phyloP scores from a whole-genome alignment of 371 early-diverging fungal species.

The Syncephalastrum contaminatum region DNA sequence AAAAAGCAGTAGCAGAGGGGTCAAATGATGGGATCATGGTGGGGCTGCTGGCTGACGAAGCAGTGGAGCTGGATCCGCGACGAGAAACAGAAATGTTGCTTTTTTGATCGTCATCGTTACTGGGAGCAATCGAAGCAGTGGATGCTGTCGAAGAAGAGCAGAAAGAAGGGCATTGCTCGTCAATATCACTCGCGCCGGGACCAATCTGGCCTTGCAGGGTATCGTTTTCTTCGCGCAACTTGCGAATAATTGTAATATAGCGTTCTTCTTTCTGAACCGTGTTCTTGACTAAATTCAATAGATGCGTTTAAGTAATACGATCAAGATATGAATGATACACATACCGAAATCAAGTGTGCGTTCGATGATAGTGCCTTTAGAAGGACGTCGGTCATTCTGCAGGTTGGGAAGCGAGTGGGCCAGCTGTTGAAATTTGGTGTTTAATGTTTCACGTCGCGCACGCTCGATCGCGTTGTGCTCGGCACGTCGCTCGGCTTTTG shows the following conservation, averaged over 20 bases:
- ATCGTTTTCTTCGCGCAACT: slow-evolving; percentile 31
- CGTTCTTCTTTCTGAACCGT: slow-evolving; percentile 41
- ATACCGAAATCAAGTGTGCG: slow-evolving; percentile 59
- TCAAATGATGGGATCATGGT: background rate
- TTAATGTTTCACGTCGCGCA: slow-evolving; percentile 72
- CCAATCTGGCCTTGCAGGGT: slow-evolving; percentile 25
- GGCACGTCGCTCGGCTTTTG: slow-evolving; percentile 66
- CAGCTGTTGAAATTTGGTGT: slow-evolving; percentile 70
- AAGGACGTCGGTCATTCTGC: slow-evolving; percentile 66
- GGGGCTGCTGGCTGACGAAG: slow-evolving; percentile 2
- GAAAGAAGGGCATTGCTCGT: slow-evolving; percentile 3
- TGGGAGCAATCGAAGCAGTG: background rate
- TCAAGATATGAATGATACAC: background rate
- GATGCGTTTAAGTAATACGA: background rate
- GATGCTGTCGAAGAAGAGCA: slow-evolving; percentile 6
- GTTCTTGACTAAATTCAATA: slow-evolving; percentile 23
- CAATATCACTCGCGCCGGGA: background rate
- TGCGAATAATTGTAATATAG: slow-evolving; percentile 26
- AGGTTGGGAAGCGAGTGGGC: slow-evolving; percentile 70
- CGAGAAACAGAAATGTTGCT: slow-evolving; percentile 9
- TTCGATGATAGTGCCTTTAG: slow-evolving; percentile 73
- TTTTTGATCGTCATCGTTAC: background rate
- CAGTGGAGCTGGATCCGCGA: slow-evolving; percentile 1
- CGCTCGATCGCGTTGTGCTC: slow-evolving; percentile 79
- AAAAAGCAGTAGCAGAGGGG: background rate